These are phyloP conservation scores for Clavispora santaluciae DNA, from an alignment of 805 yeast species.

Conservation along the genomic window DNA sequence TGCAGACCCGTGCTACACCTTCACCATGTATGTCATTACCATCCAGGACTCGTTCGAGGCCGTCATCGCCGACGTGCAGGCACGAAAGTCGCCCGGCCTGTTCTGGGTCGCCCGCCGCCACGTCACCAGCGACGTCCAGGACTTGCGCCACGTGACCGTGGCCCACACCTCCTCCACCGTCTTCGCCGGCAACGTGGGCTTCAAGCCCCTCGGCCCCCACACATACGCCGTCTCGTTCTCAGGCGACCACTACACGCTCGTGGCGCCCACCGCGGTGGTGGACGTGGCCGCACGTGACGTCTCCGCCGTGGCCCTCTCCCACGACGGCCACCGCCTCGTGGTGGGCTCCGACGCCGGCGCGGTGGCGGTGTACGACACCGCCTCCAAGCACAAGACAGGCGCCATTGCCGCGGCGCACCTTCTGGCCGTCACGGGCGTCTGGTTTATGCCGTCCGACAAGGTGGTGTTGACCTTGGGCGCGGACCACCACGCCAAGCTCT, in stretches of 20 bases:
- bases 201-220: background rate
- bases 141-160: constrained; percentile 5
- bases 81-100: constrained; percentile 20
- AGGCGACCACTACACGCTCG: constrained; percentile 4
- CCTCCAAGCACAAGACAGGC: background rate
- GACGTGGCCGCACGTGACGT: constrained; percentile 2
- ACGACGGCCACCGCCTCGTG: constrained; percentile 4
- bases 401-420: constrained; percentile 42
- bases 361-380: constrained; percentile 5
- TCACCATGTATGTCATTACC: constrained; percentile 20
- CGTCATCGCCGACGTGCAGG: constrained; percentile 34
- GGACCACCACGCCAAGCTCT: constrained; percentile 57
- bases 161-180: background rate
- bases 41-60: constrained; percentile 45
- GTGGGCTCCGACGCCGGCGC: constrained; percentile 9
- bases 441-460: constrained; percentile 60
- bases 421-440: constrained; percentile 38
- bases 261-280: background rate
- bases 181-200: constrained; percentile 1
- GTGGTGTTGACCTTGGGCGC: constrained; percentile 56
- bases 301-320: constrained; percentile 6
- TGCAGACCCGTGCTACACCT: background rate
- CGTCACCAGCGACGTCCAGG: constrained; percentile 13
- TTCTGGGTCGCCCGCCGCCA: constrained; percentile 43
- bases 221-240: constrained; percentile 2